phyloP scores from a whole-genome alignment of 805 yeast genomes.

The Teunomyces kruisii region DNA sequence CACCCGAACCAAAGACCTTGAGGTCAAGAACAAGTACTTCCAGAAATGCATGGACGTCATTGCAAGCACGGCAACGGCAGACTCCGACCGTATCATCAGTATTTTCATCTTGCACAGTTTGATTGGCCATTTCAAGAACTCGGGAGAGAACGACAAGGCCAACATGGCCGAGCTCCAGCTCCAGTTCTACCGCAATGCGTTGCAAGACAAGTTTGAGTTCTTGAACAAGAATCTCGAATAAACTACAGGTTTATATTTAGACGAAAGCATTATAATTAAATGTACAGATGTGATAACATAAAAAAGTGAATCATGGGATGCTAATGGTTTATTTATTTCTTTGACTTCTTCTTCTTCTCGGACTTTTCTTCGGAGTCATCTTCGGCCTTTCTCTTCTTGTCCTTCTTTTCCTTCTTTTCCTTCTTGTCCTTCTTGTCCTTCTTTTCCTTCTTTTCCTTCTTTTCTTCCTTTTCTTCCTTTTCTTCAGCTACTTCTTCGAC shows the following conservation, averaged over 20 bases:
- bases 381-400: constrained; percentile 57
- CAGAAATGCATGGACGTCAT: constrained; percentile 14
- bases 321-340: constrained; percentile 10
- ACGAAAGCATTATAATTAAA: constrained; percentile 9
- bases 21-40: constrained; percentile 14
- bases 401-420: constrained; percentile 60
- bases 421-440: constrained; percentile 52
- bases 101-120: constrained; percentile 18
- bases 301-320: constrained; percentile 7
- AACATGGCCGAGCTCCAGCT: constrained; percentile 20
- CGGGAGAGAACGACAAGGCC: constrained; percentile 21
- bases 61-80: constrained; percentile 13
- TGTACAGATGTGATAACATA: constrained; percentile 9
- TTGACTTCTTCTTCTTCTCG: constrained; percentile 52
- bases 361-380: constrained; percentile 43
- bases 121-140: constrained; percentile 9
- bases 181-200: constrained; percentile 9
- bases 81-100: constrained; percentile 19
- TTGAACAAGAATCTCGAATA: constrained; percentile 6
- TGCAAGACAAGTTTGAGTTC: constrained; percentile 10
- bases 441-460: constrained; percentile 35
- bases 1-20: constrained; percentile 12
- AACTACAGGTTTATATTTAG: neutral
- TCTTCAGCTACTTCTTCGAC: constrained; percentile 40
- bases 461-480: constrained; percentile 20